Conservation (phyloP, 192 early-diverging fungal species). For the Coemansia sp. region DNA sequence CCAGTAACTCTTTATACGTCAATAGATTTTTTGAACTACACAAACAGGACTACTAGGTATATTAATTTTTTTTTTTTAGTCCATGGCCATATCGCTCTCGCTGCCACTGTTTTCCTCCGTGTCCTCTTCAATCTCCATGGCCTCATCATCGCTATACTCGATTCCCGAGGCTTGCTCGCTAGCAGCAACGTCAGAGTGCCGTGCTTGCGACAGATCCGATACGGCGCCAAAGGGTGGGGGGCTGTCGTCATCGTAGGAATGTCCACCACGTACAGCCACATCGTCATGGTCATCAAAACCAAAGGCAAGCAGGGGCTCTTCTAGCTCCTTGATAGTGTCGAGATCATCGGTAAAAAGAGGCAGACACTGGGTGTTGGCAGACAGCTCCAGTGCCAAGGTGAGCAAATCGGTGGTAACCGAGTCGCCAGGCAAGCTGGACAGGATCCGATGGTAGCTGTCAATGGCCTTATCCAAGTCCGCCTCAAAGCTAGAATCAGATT, state of each 20-base stretch:
- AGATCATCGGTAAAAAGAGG: neutral
- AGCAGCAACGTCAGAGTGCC: conserved; percentile 3
- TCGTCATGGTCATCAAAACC: neutral
- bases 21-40: neutral
- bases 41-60: neutral
- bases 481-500: neutral
- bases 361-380: conserved; percentile 15
- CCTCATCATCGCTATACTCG: conserved; percentile 51
- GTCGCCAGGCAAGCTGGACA: conserved; percentile 41
- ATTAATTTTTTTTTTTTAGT: conserved; percentile 1
- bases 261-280: neutral
- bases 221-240: conserved; percentile 3
- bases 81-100: conserved; percentile 52
- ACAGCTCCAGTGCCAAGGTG: conserved; percentile 43
- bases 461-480: conserved; percentile 37
- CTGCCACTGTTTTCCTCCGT: conserved; percentile 20
- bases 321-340: conserved; percentile 4
- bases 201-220: neutral
- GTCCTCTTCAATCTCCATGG: conserved; percentile 57
- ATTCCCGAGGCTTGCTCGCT: neutral
- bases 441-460: conserved; percentile 43
- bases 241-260: neutral
- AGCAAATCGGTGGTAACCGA: conserved; percentile 47
- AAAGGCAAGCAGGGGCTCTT: neutral
- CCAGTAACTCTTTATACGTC: conserved; percentile 8